These are phyloP conservation scores for Moringa oleifera DNA, from an alignment of 345 rosid genomes.

Conservation along the genomic window DNA sequence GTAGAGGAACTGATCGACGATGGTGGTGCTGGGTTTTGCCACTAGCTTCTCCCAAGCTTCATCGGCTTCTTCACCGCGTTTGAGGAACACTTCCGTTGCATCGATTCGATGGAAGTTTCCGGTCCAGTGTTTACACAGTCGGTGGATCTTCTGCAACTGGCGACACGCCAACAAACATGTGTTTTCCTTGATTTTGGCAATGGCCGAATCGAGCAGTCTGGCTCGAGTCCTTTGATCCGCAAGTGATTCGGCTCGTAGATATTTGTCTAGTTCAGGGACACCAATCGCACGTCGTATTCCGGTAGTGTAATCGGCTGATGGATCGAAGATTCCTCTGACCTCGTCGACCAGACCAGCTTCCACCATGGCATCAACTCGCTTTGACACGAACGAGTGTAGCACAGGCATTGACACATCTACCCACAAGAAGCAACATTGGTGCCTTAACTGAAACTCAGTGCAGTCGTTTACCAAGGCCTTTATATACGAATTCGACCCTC, in stretches of 20 bases:
- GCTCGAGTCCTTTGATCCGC: constrained; percentile 22
- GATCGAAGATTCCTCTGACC: constrained; percentile 49
- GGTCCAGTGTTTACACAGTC: constrained; percentile 42
- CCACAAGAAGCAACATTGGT: constrained; percentile 79
- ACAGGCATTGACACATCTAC: constrained; percentile 62
- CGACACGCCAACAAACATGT: constrained; percentile 45
- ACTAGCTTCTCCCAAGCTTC: constrained; percentile 65
- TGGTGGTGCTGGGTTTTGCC: constrained; percentile 44
- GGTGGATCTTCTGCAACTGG: constrained; percentile 55
- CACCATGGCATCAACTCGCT: constrained; percentile 79
- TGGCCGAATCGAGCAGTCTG: constrained; percentile 40
- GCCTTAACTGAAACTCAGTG: constrained; percentile 51
- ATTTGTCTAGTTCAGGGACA: constrained; percentile 66
- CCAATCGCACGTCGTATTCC: constrained; percentile 84
- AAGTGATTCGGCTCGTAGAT: constrained; percentile 30
- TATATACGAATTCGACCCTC: constrained; percentile 85
- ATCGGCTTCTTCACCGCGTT: constrained; percentile 47
- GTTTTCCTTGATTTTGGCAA: constrained; percentile 55
- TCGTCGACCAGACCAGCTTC: constrained; percentile 62
- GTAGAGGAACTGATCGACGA: constrained; percentile 43
- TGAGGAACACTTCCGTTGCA: constrained; percentile 64
- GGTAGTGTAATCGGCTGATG: constrained; percentile 37
- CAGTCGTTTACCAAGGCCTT: constrained; percentile 55
- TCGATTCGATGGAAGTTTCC: constrained; percentile 74
- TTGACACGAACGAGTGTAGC: constrained; percentile 54